phyloP scores from a whole-genome alignment of 2,329 filamentous ascomycete genomes.

The Cryphonectria carpinicola region DNA sequence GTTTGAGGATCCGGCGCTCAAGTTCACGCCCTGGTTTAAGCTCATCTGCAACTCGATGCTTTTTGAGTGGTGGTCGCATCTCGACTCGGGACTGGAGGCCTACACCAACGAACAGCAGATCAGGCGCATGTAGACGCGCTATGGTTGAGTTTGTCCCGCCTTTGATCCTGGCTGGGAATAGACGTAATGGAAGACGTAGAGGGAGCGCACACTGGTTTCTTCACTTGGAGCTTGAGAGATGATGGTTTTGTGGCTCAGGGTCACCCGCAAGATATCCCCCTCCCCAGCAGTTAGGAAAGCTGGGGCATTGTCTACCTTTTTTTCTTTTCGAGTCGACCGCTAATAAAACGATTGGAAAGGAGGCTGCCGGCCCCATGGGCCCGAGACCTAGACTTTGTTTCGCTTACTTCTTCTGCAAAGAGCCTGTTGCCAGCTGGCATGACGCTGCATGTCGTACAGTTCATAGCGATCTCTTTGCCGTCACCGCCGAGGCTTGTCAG shows the following conservation, averaged over 20 bases:
- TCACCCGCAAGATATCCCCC: slow-evolving; percentile 21
- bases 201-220: slow-evolving; percentile 2
- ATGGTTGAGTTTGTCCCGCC: not conserved
- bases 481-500: not conserved
- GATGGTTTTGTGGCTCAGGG: not conserved
- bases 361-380: not conserved
- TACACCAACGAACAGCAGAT: slow-evolving; percentile 87
- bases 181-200: slow-evolving; percentile 1
- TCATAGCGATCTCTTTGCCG: not conserved
- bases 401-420: not conserved
- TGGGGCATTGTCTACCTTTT: slow-evolving; percentile 4
- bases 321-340: not conserved
- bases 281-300: slow-evolving; percentile 10
- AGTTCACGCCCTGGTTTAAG: slow-evolving; percentile 99
- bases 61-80: slow-evolving; percentile 94
- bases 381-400: not conserved
- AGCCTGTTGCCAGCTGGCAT: not conserved
- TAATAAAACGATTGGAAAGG: not conserved
- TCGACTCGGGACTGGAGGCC: slow-evolving; percentile 80
- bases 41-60: slow-evolving; percentile 97
- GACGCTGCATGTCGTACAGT: not conserved
- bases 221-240: not conserved
- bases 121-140: slow-evolving; percentile 69
- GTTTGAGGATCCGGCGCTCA: slow-evolving; percentile 78
- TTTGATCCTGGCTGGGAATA: not conserved